Evolutionary conservation across 441 rosid genomes (phyloP).

Genomic region (Gossypium lobatum): DNA sequence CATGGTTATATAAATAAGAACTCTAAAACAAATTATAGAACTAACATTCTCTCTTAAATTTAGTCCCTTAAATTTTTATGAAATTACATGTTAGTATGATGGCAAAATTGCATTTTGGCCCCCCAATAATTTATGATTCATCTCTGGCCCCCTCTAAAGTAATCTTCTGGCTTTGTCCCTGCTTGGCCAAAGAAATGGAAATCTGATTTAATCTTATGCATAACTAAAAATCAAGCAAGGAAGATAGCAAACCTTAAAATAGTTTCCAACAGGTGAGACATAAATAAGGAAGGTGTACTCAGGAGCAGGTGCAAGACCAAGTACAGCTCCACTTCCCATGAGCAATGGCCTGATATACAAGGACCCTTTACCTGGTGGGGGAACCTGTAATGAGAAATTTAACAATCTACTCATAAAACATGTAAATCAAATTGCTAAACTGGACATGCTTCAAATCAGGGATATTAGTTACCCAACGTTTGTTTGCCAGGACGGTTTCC

Average conservation of each 20-base stretch:
- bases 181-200: conserved; percentile 2
- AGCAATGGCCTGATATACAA: conserved; percentile 62
- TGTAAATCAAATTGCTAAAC: neutral
- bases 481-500: conserved; percentile 59
- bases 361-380: conserved; percentile 69
- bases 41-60: neutral
- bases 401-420: conserved; percentile 11
- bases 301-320: conserved; percentile 76
- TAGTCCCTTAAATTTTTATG: too few species aligned
- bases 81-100: too few species aligned
- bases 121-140: too few species aligned
- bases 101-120: too few species aligned
- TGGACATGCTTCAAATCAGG: neutral
- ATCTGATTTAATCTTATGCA: neutral
- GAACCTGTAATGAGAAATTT: conserved; percentile 38
- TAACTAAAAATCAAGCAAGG: neutral
- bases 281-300: conserved; percentile 65
- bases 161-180: too few species aligned
- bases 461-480: conserved; percentile 50
- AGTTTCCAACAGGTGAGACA: conserved; percentile 75
- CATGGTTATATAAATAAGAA: neutral
- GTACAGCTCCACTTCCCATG: conserved; percentile 75
- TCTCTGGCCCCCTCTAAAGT: too few species aligned
- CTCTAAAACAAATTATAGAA: neutral
- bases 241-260: conserved; percentile 48